Conservation (phyloP, 78 protist genomes). For the Protostelium mycophagum region DNA sequence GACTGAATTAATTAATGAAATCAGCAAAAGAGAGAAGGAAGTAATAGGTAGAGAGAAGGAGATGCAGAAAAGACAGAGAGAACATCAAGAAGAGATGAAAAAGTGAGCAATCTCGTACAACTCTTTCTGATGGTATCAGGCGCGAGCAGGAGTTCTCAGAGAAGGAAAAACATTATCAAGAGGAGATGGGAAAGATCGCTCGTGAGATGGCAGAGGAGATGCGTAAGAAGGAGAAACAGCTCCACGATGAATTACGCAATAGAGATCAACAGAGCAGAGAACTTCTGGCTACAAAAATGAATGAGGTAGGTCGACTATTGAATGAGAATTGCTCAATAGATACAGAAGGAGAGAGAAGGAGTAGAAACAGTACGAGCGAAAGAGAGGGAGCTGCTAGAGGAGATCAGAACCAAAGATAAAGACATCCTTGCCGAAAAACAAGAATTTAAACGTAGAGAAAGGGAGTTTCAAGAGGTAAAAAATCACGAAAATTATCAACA, state of each 20-base stretch:
- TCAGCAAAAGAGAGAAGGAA: neutral
- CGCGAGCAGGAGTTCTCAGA: neutral
- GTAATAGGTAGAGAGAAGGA: neutral
- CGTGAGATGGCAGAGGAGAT: neutral
- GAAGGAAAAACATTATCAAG: neutral
- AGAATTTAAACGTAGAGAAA: neutral
- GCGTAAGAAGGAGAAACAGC: neutral
- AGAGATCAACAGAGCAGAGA: neutral
- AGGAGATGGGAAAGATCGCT: neutral
- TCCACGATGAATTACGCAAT: neutral
- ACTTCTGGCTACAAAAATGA: neutral
- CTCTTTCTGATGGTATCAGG: neutral
- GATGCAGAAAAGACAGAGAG: neutral
- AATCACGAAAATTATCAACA: neutral
- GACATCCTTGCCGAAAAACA: neutral
- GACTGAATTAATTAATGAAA: neutral
- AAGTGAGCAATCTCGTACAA: neutral
- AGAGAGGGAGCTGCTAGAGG: neutral
- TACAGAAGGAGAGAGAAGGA: neutral
- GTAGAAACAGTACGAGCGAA: neutral
- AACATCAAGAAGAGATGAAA: neutral
- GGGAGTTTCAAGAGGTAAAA: neutral
- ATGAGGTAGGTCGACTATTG: neutral
- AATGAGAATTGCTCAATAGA: neutral
- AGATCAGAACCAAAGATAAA: neutral